These are phyloP conservation scores for Neodidymelliopsis sp. DNA, from an alignment of 2,329 filamentous ascomycete genomes.

Conservation along the genomic window DNA sequence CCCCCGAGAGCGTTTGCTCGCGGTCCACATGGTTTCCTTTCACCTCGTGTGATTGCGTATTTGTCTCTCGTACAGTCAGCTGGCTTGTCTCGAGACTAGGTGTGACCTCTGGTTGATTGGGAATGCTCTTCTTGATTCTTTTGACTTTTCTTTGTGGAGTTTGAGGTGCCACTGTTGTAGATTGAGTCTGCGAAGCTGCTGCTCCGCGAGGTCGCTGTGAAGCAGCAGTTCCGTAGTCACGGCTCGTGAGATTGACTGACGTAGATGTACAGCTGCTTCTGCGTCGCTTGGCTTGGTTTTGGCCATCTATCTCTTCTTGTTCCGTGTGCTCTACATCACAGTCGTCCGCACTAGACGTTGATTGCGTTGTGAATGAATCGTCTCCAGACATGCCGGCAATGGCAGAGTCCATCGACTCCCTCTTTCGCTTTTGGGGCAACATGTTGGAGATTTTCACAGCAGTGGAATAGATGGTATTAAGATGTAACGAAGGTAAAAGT, in stretches of 20 bases:
- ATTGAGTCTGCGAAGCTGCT: background rate
- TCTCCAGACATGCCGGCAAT: slow-evolving; percentile 16
- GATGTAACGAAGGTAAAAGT: too few species aligned
- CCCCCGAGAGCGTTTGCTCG: slow-evolving; percentile 1
- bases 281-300: background rate
- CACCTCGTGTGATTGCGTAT: background rate
- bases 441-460: background rate
- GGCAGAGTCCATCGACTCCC: slow-evolving; percentile 11
- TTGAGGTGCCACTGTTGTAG: background rate
- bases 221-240: slow-evolving; percentile 12
- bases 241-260: background rate
- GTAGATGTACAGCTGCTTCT: background rate
- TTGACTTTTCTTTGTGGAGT: background rate
- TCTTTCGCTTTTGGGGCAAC: slow-evolving; percentile 11
- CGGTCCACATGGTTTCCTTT: background rate
- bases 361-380: background rate
- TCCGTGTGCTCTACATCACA: background rate
- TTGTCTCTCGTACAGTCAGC: background rate
- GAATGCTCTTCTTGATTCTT: background rate
- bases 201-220: slow-evolving; percentile 8
- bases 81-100: background rate
- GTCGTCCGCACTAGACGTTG: background rate
- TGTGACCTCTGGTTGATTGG: background rate
- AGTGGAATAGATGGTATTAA: background rate
- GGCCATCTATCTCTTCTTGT: background rate